phyloP scores from a whole-genome alignment of 139 green algal genomes.

The Asterochloris sp. region DNA sequence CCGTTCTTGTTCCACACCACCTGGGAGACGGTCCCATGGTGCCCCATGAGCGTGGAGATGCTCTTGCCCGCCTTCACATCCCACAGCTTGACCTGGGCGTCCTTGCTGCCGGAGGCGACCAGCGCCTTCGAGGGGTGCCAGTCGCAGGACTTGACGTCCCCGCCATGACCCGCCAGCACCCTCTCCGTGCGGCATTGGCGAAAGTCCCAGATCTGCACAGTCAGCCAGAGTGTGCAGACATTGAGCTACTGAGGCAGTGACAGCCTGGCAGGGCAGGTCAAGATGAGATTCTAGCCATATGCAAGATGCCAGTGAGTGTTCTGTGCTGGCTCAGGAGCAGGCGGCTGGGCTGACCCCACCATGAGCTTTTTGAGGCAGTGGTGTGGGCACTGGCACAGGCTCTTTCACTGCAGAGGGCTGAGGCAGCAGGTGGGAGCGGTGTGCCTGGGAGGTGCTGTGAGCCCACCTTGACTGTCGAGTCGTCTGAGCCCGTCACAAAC shows the following conservation, averaged over 20 bases:
- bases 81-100: conserved; percentile 92
- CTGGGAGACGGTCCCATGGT: conserved; percentile 75
- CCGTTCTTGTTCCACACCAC: conserved; percentile 85
- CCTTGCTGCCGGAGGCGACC: conserved; percentile 79
- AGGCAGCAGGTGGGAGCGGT: not conserved
- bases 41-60: conserved; percentile 72
- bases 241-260: not conserved
- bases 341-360: not conserved
- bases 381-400: not conserved
- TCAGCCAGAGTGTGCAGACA: not conserved
- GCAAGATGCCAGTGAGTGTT: not conserved
- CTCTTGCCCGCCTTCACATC: conserved; percentile 55
- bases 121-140: conserved; percentile 86
- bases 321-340: not conserved
- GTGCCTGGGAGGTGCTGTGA: not conserved
- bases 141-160: conserved; percentile 86
- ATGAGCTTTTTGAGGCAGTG: not conserved
- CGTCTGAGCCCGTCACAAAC: conserved; percentile 82
- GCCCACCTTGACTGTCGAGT: conserved; percentile 70
- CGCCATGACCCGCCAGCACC: conserved; percentile 75
- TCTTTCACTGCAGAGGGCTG: not conserved
- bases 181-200: conserved; percentile 39
- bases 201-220: conserved; percentile 75
- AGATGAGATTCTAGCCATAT: not conserved
- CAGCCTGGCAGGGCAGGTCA: not conserved